Evolutionary conservation across 2,329 filamentous ascomycete genomes (phyloP).

Genomic region (Pyrenochaeta sp.): DNA sequence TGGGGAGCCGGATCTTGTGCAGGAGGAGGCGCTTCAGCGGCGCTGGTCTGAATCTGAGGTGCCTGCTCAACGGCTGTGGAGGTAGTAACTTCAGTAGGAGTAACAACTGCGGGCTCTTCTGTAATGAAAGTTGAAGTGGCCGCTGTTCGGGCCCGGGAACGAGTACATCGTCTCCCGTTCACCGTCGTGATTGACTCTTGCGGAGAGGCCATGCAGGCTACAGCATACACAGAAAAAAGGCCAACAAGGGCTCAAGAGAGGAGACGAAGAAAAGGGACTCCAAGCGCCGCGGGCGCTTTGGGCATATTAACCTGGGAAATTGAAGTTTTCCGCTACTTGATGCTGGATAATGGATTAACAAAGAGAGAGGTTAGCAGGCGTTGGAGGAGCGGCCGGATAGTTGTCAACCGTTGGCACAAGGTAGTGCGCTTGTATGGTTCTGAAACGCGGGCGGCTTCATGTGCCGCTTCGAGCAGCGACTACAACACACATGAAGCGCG

Average conservation of each 20-base stretch:
- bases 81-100: conserved; percentile 27
- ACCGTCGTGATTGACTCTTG: conserved; percentile 47
- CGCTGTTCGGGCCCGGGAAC: conserved; percentile 44
- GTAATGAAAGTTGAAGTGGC: conserved; percentile 29
- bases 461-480: conserved; percentile 43
- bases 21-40: conserved; percentile 20
- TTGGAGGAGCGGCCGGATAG: conserved; percentile 37
- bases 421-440: conserved; percentile 37
- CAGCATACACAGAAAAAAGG: conserved; percentile 42
- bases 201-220: conserved; percentile 49
- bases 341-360: conserved; percentile 31
- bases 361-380: conserved; percentile 29
- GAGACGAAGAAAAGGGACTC: conserved; percentile 36
- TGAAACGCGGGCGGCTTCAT: conserved; percentile 48
- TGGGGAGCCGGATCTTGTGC: conserved; percentile 20
- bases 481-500: conserved; percentile 49
- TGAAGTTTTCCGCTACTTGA: conserved; percentile 32
- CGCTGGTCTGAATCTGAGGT: conserved; percentile 31
- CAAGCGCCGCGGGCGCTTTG: conserved; percentile 43
- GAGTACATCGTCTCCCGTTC: conserved; percentile 49
- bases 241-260: conserved; percentile 37
- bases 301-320: conserved; percentile 46
- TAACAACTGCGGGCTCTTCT: conserved; percentile 20
- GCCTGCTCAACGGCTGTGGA: conserved; percentile 28
- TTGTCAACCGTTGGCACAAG: conserved; percentile 45